phyloP scores from a whole-genome alignment of 768 basidiomycete genomes.

The Pleurotus salmoneostramineus region DNA sequence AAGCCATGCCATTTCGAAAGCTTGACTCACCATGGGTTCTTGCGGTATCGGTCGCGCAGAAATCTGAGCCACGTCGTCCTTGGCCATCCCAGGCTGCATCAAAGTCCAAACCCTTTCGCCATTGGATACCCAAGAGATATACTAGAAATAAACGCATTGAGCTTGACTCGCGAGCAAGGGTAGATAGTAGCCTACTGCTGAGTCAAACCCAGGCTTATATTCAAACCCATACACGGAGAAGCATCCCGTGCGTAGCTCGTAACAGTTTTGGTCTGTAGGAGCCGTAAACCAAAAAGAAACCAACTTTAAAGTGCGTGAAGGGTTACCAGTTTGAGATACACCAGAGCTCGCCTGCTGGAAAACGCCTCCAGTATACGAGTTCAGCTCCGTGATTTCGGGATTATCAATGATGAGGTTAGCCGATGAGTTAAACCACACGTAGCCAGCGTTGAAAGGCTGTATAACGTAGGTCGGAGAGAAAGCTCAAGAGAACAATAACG shows the following conservation, averaged over 20 bases:
- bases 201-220: conserved; percentile 63
- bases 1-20: no score
- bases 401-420: conserved; percentile 57
- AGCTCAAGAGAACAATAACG: background rate
- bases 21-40: conserved; percentile 69
- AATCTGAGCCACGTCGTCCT: conserved; percentile 55
- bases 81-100: conserved; percentile 54
- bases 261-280: conserved; percentile 61
- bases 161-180: background rate
- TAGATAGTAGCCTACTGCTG: conserved; percentile 38
- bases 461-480: conserved; percentile 1
- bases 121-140: conserved; percentile 77
- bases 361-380: conserved; percentile 69
- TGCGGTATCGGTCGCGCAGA: conserved; percentile 67
- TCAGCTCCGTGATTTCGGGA: conserved; percentile 44
- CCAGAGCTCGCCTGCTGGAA: conserved; percentile 84
- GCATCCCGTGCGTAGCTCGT: conserved; percentile 49
- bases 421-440: conserved; percentile 64
- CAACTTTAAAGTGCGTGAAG: background rate
- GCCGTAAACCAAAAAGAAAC: background rate
- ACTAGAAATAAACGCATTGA: conserved; percentile 30
- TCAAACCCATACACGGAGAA: conserved; percentile 78
- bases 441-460: conserved; percentile 75
- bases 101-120: conserved; percentile 67
- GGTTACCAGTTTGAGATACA: conserved; percentile 54